Evolutionary conservation across 2,329 filamentous ascomycete species (phyloP), one percentile per base, ranked within the genome.

Genomic region (Hypoxylon sp.): DNA sequence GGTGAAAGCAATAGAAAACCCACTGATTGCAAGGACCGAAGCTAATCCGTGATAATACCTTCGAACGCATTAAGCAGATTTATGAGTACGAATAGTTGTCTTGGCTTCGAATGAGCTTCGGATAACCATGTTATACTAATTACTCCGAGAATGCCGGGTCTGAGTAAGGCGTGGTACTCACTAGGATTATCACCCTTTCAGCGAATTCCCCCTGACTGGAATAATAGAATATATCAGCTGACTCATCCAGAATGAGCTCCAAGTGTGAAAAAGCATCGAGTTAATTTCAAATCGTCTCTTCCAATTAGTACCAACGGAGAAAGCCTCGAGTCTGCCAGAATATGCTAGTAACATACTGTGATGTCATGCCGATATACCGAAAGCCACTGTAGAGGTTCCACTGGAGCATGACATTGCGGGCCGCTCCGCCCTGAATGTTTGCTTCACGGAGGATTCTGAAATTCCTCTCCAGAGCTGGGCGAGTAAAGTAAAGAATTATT

Each of bases 311-410:
- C 25, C 25, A 3, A 27, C 6, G 3, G 25, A 6, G 25, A 29
- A 54, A 12, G 9, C 8, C 23, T 53, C n/a, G 7, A 43, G 25
- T 12, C 25, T 43, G 39, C 25, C 6, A 41, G 34, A 55, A 12
- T n/a, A 48, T 46, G 25, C 14, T 11, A 37, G 30, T 19, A 52
- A 32, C 27, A 54, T 16, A 37, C 12, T 14, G 12, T 59, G 54
- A 59, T 55, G 54, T 50, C 54, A 63, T 41, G 25, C 14, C 23
- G 16, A 53, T 57, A n/a, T 25, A 57, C 23, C 8, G 14, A 47
- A 16, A 58, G 58, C 30, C 55, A 55, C 2, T 41, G 5, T 41
- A 25, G 45, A 21, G 3, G 9, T 63, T 23, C 43, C 30, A 16
- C 29, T 14, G 21, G 2, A 55, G 19, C 21, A 30, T 11, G 16